Evolutionary conservation across 345 rosid species (phyloP).

Genomic region (Hibiscus syriacus): DNA sequence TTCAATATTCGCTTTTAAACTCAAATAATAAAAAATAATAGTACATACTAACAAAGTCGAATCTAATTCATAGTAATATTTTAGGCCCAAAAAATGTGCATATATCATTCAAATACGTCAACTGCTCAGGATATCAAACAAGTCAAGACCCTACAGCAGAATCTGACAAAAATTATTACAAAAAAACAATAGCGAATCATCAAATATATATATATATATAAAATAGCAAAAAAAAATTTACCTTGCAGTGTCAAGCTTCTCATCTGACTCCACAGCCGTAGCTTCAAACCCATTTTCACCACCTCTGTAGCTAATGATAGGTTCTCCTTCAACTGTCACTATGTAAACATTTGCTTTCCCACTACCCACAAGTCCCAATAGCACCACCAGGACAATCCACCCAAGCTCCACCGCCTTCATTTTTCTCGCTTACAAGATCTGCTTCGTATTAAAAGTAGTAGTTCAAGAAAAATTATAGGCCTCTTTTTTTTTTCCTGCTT

Average conservation of each 20-base stretch:
- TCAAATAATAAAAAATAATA: not conserved
- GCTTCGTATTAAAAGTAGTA: constrained; percentile 9
- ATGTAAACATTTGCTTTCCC: constrained; percentile 70
- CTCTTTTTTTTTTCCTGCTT: not conserved
- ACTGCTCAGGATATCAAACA: not conserved
- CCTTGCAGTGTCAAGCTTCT: constrained; percentile 78
- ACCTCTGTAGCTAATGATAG: constrained; percentile 76
- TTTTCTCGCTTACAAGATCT: constrained; percentile 27
- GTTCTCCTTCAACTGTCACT: constrained; percentile 85
- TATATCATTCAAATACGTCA: not conserved
- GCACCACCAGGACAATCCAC: constrained; percentile 22
- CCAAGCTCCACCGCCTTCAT: constrained; percentile 29
- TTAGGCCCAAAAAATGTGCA: not conserved
- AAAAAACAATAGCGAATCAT: not conserved
- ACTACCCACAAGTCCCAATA: constrained; percentile 28
- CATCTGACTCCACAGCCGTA: constrained; percentile 81
- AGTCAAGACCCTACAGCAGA: not conserved
- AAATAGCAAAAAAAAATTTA: constrained; percentile 15
- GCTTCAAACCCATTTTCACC: constrained; percentile 87
- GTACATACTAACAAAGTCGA: not conserved
- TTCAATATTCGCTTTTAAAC: not conserved
- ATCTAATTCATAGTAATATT: not conserved
- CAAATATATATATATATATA: not conserved
- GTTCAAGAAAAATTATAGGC: not conserved
- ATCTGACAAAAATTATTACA: not conserved